Conservation (phyloP, 352 stramenopile genomes). For the Globisporangium rhizosaccharum region DNA sequence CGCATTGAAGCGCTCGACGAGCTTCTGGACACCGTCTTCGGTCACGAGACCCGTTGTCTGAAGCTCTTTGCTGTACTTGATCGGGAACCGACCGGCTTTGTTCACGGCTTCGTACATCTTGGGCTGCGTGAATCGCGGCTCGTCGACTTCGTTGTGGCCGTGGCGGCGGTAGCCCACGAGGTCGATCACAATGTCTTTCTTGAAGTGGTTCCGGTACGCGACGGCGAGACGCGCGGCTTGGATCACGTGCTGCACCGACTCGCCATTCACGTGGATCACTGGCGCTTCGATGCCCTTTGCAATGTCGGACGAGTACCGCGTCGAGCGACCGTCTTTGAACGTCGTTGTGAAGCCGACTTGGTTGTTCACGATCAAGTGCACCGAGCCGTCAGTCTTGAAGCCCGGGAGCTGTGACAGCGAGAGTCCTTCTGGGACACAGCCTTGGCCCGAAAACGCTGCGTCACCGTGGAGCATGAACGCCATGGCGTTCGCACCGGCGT, state of each 20-base stretch:
- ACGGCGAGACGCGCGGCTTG: constrained; percentile 67
- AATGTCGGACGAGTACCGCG: constrained; percentile 81
- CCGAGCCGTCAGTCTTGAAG: constrained; percentile 68
- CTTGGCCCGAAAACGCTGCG: constrained; percentile 81
- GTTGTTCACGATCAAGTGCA: constrained; percentile 90
- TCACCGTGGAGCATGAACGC: constrained; percentile 85
- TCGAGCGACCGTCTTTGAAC: constrained; percentile 68
- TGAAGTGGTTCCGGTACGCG: constrained; percentile 78
- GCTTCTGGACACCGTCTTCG: constrained; percentile 44
- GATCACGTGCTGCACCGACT: constrained; percentile 75
- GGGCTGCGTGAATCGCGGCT: constrained; percentile 85
- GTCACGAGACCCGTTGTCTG: constrained; percentile 51
- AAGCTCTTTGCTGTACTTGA: constrained; percentile 69
- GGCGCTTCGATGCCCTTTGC: constrained; percentile 78
- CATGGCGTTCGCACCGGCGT: constrained; percentile 61
- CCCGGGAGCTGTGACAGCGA: constrained; percentile 72
- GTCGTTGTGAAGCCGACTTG: constrained; percentile 89
- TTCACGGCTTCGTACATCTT: constrained; percentile 83
- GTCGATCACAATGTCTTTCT: constrained; percentile 86
- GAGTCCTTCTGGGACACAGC: constrained; percentile 74
- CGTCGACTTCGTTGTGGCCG: constrained; percentile 89
- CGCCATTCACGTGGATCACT: constrained; percentile 87
- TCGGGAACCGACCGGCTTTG: constrained; percentile 52
- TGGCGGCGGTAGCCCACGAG: constrained; percentile 80
- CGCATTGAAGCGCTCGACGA: constrained; percentile 46